phyloP scores from a whole-genome alignment of 2,329 filamentous ascomycete species.

The Coleophoma eucalyptorum region DNA sequence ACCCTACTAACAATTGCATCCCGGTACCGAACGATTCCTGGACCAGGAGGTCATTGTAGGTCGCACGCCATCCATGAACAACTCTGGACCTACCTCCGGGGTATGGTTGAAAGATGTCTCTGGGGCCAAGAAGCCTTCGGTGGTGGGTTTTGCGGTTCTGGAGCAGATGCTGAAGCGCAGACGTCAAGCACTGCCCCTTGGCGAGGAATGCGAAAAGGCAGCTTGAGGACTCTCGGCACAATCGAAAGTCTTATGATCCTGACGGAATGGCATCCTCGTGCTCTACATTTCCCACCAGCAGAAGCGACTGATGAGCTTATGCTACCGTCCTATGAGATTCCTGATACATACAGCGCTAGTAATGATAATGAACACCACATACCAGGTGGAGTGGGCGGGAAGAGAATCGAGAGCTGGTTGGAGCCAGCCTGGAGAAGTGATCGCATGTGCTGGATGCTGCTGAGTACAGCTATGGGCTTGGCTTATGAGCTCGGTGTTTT shows the following conservation, averaged over 20 bases:
- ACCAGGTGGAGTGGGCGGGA: slow-evolving; percentile 64
- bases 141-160: slow-evolving; percentile 77
- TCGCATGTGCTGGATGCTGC: slow-evolving; percentile 96
- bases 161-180: slow-evolving; percentile 50
- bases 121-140: slow-evolving; percentile 97
- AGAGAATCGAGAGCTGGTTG: slow-evolving; percentile 90
- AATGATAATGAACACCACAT: slow-evolving; percentile 37
- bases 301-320: slow-evolving; percentile 69
- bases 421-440: slow-evolving; percentile 94
- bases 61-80: slow-evolving; percentile 92
- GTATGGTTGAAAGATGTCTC: slow-evolving; percentile 92
- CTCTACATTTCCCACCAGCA: slow-evolving; percentile 86
- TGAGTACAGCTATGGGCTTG: slow-evolving; percentile 85
- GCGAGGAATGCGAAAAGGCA: slow-evolving; percentile 69
- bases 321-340: slow-evolving; percentile 53
- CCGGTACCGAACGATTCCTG: slow-evolving; percentile 75
- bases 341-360: slow-evolving; percentile 37
- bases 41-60: slow-evolving; percentile 76
- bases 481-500: slow-evolving; percentile 95
- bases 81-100: slow-evolving; percentile 88
- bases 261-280: slow-evolving; percentile 95
- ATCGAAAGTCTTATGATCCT: slow-evolving; percentile 92
- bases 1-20: slow-evolving; percentile 90
- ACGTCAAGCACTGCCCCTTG: slow-evolving; percentile 67
- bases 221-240: slow-evolving; percentile 84